Base-by-base conservation (phyloP, 2,329 filamentous ascomycete species). In the Pestalotiopsis sp. region DNA sequence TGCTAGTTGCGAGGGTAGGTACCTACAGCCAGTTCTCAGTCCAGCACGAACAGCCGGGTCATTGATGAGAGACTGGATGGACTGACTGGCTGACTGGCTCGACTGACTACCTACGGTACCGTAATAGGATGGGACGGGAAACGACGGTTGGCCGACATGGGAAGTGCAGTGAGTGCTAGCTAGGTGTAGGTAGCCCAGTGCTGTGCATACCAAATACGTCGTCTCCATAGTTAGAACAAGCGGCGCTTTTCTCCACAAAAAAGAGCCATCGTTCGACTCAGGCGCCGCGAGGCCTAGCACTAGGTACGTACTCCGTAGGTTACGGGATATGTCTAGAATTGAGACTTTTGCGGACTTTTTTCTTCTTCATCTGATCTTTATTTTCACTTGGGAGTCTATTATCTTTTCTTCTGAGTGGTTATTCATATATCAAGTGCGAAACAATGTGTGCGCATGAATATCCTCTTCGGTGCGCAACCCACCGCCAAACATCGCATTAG, bases 241-340 rank as follows among this genome's bases (percentile, higher is more conserved):
- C 45, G 45, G 45, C 45, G 45, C 45, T 17, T 14, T 36, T 49
- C 61, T 45, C 61, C 61, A 64, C 61, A 64, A 64, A 45, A 64
- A 64, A 20, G 59, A 64, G 61, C 25, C 39, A 39, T 64, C 61
- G 61, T 49, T 38, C 61, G 61, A 64, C 41, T 64, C 61, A 64
- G 61, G 25, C 49, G n/a, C 31, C 31, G 31, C 61, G 23, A 38
- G 23, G 23, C 38, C 38, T 64, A 36, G 31, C 7, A 36, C 7
- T 36, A 36, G 31, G 31, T 36, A 36, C 31, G 31, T 36, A 36
- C 6, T 9, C 31, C 6, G 7, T 36, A 36, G 31, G 31, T 36
- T 36, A 59, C 45, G 45, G 45, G 17, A 52, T 49, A n/a, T 52
- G 45, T 52, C 45, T 52, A 52, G n/a, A 52, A n/a, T 52, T 52